Evolutionary conservation across 176 grass and related monocot species (phyloP).

Genomic region (Triticum monococcum): DNA sequence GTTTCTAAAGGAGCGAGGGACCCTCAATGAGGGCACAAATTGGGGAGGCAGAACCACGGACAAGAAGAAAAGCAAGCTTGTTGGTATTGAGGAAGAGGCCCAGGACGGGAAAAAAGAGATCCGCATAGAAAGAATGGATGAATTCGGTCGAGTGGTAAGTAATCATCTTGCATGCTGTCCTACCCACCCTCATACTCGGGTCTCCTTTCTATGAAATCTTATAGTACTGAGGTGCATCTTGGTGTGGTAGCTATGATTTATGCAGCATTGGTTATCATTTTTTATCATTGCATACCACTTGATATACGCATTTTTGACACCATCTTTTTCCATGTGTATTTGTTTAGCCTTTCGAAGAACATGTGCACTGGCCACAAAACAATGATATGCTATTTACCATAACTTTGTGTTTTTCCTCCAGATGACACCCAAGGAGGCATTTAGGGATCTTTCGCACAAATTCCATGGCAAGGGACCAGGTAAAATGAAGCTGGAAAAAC

Average conservation of each 20-base stretch:
- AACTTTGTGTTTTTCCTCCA: constrained; percentile 15
- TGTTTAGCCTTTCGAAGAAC: neutral
- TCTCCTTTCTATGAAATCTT: neutral
- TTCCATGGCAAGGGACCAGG: constrained; percentile 94
- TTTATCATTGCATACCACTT: neutral
- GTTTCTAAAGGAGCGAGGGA: constrained; percentile 72
- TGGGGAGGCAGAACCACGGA: constrained; percentile 91
- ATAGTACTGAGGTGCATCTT: constrained; percentile 7
- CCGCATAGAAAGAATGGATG: constrained; percentile 78
- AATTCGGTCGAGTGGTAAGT: constrained; percentile 93
- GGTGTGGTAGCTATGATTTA: neutral
- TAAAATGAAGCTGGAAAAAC: constrained; percentile 91
- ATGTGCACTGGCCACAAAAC: neutral
- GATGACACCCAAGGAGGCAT: constrained; percentile 95
- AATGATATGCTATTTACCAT: constrained; percentile 9
- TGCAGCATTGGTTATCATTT: neutral
- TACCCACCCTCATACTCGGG: neutral
- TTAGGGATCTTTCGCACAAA: constrained; percentile 79
- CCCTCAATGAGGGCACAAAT: constrained; percentile 81
- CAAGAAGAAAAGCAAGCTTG: constrained; percentile 92
- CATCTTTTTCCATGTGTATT: neutral
- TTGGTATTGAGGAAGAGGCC: constrained; percentile 38
- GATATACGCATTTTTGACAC: neutral
- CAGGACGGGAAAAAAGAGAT: constrained; percentile 79
- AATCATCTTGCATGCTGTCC: neutral